These are phyloP conservation scores for Santalum album DNA, from an alignment of 164 flowering plant genomes.

Conservation along the genomic window DNA sequence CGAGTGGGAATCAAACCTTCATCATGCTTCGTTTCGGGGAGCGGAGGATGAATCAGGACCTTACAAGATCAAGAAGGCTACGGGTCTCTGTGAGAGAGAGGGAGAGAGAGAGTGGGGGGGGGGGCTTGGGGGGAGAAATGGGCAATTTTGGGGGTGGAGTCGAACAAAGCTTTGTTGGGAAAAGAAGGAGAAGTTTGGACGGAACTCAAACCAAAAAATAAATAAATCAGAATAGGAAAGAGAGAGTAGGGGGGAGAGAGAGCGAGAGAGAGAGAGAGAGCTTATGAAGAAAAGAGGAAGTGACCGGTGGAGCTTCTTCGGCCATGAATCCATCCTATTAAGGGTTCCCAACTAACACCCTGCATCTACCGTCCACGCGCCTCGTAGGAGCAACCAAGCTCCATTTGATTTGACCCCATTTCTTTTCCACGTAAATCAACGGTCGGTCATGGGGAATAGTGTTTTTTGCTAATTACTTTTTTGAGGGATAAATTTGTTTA, in stretches of 20 bases:
- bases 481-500: too few species aligned
- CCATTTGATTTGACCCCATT: too few species aligned
- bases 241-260: conserved; percentile 8
- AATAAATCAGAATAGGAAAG: conserved; percentile 25
- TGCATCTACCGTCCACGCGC: too few species aligned
- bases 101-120: conserved; percentile 5
- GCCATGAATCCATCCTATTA: too few species aligned
- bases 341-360: too few species aligned
- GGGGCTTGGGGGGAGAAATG: neutral
- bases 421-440: too few species aligned
- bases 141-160: neutral
- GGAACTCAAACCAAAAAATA: conserved; percentile 11
- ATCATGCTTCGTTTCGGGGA: conserved; percentile 10
- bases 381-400: too few species aligned
- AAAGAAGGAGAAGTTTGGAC: conserved; percentile 13
- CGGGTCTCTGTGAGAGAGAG: neutral
- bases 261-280: conserved; percentile 5
- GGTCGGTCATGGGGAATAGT: too few species aligned
- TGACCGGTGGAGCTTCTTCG: too few species aligned
- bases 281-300: conserved; percentile 6
- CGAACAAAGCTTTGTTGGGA: conserved; percentile 1
- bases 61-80: neutral
- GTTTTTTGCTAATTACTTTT: too few species aligned
- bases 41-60: neutral
- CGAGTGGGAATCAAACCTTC: conserved; percentile 22